Percentiles rank a stretch among this genome's conserved stretches.
Conservation (phyloP, 805 yeast species). For the Starmerella apicola region DNA sequence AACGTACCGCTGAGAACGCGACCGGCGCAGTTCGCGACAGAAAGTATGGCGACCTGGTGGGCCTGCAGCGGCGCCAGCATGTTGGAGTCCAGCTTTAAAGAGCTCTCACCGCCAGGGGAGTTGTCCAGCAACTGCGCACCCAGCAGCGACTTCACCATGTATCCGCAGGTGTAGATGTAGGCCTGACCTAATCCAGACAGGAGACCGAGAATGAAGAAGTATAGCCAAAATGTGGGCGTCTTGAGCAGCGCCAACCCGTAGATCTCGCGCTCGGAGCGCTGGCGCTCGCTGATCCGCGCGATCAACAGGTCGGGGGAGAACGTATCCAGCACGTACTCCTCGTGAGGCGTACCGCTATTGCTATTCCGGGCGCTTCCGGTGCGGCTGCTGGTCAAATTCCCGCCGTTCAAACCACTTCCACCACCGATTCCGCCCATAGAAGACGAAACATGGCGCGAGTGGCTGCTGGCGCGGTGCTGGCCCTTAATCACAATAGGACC, state of each 20-base stretch:
- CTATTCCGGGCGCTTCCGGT: too few species aligned
- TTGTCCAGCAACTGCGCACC: conserved; percentile 3
- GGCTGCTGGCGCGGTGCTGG: conserved; percentile 10
- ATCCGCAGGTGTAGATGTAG: conserved; percentile 65
- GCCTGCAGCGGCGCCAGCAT: conserved; percentile 38
- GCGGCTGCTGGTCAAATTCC: too few species aligned
- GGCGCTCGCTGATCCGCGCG: conserved; percentile 15
- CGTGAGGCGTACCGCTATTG: too few species aligned
- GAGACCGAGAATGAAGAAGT: conserved; percentile 40
- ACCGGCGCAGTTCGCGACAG: conserved; percentile 55
- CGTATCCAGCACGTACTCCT: conserved; percentile 10
- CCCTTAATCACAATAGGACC: conserved; percentile 18
- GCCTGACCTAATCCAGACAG: conserved; percentile 59
- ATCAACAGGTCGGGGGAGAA: conserved; percentile 8
- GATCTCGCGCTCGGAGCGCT: conserved; percentile 6
- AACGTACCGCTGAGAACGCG: conserved; percentile 49
- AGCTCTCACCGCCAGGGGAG: conserved; percentile 2
- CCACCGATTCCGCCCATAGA: too few species aligned
- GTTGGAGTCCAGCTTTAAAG: background rate
- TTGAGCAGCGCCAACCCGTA: conserved; percentile 21
- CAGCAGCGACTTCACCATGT: conserved; percentile 43
- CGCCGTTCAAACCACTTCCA: too few species aligned
- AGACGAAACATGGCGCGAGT: background rate
- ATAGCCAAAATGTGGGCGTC: conserved; percentile 36
- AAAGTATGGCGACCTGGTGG: conserved; percentile 58